Base-by-base conservation (phyloP, 73 alveolate genomes). In the Paramecium sexaurelia region DNA sequence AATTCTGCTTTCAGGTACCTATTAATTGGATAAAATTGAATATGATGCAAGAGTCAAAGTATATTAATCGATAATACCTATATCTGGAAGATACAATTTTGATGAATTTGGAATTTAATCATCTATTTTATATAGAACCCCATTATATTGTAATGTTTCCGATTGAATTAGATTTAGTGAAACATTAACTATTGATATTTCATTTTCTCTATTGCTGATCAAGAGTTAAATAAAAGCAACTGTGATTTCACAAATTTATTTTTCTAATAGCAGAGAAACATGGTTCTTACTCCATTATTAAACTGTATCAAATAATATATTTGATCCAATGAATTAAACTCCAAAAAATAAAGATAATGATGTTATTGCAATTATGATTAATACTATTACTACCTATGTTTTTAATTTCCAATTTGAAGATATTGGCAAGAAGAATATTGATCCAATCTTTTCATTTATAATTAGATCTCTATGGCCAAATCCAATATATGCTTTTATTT, bases 401-500 rank as follows among this genome's bases (percentile, higher is more conserved):
- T 78, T 78, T 7, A 78, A 22, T 78, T 39, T 11, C 90, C 90
- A 78, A 17, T 24, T 78, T 5, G 68, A 29, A 2, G 90, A 27
- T 11, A 78, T 78, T 9, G 90, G 90, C 4, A 78, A 29, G 22
- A 78, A 37, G 41, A 78, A 78, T 19, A 78, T 26, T 24, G 27
- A 29, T 24, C 71, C 71, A 78, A 78, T 78, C n/a, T 19, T 22
- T 39, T 78, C 45, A 78, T 40, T 78, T 1, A 17, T 8, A 2
- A 78, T 8, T 24, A 78, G 8, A 78, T 40, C 29, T 4, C 83
- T 61, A 61, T 61, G 33, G 9, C 90, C 90, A 78, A 78, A 78
- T 22, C 90, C 90, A 36, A 78, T 24, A 78, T 78, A 78, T 9
- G 61, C 75, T 78, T 78, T 41, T 3, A 78, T 78, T 40, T 78